Evolutionary conservation across 352 stramenopile species (phyloP), one percentile per base, ranked within the genome.

Genomic region (Globisporangium okanoganense): DNA sequence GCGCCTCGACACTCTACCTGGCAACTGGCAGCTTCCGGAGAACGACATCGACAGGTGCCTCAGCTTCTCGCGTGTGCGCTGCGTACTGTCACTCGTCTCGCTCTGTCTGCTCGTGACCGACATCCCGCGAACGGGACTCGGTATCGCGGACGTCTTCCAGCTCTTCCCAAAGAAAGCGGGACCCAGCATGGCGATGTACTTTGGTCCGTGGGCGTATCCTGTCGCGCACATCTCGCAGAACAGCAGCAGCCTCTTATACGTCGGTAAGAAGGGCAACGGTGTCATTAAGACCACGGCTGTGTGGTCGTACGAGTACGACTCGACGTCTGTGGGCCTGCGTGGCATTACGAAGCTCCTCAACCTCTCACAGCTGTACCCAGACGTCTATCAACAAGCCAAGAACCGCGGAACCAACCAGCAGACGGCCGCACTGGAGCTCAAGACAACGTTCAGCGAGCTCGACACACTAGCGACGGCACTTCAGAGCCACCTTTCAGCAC

Each of bases 61-160:
- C 22, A 35, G 12, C 5, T 70, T 81, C 48, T 76, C 69, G 16
- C 64, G 62, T 16, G 38, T 66, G 24, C 69, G 72, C 25, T 77
- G 58, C 13, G 5, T 82, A 5, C 38, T 86, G 44, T 79, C 72
- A 2, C 9, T 79, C 1, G 27, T 86, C 5, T 69, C 64, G 12
- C 24, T 88, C 22, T 25, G 66, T 9, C 65, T 88, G 10, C 57
- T 78, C 0, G n/a, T 71, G 35, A 79, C 75, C 2, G 79, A 88
- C 24, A 84, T 88, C 25, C 76, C 75, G 7, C 75, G 79, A 10
- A 77, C 76, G 0, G 76, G 79, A 1, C 58, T 87, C 12, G 72
- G 72, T 0, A 58, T 82, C 5, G 25, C 33, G 25, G 63, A 56
- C 20, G 25, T 79, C 12, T 50, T 50, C 3, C 43, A 71, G 5